phyloP scores from a whole-genome alignment of 371 early-diverging fungal genomes.

The Synchytrium microbalum region DNA sequence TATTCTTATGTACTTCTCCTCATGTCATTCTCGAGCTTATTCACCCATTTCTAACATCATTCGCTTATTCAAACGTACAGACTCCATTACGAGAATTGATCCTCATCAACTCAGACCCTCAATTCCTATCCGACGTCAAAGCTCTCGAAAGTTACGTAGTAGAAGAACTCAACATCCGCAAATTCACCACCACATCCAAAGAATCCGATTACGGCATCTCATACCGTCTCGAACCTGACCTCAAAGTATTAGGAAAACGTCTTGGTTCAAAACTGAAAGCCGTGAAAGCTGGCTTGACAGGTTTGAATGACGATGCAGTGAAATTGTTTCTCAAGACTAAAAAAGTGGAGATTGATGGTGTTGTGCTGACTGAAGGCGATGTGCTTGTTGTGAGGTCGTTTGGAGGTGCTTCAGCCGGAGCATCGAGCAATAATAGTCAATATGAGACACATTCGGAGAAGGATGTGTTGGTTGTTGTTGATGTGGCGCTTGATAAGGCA shows the following conservation, averaged over 20 bases:
- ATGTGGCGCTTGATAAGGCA: conserved; percentile 69
- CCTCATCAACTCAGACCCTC: conserved; percentile 80
- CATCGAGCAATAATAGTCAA: conserved; percentile 29
- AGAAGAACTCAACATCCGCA: conserved; percentile 94
- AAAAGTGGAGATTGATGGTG: conserved; percentile 69
- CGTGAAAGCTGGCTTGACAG: conserved; percentile 82
- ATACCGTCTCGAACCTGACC: conserved; percentile 85
- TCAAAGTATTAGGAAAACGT: conserved; percentile 79
- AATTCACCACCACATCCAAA: conserved; percentile 75
- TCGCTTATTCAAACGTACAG: conserved; percentile 31
- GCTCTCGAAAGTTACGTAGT: conserved; percentile 74
- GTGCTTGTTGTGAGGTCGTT: conserved; percentile 47
- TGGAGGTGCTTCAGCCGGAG: conserved; percentile 21
- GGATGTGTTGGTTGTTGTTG: conserved; percentile 87
- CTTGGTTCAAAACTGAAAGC: conserved; percentile 82
- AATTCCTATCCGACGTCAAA: conserved; percentile 81
- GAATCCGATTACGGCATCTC: conserved; percentile 88
- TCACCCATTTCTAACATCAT: too few relatives aligned
- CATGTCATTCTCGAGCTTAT: too few relatives aligned
- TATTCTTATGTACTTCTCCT: neutral
- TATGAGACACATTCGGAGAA: conserved; percentile 72
- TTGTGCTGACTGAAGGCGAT: conserved; percentile 73
- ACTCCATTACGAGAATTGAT: conserved; percentile 93
- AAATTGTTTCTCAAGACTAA: conserved; percentile 67
- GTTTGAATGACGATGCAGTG: conserved; percentile 67